Percentiles rank a stretch among this genome's conserved stretches.
phyloP scores from a whole-genome alignment of 345 rosid species.

The Clarkia xantiana region DNA sequence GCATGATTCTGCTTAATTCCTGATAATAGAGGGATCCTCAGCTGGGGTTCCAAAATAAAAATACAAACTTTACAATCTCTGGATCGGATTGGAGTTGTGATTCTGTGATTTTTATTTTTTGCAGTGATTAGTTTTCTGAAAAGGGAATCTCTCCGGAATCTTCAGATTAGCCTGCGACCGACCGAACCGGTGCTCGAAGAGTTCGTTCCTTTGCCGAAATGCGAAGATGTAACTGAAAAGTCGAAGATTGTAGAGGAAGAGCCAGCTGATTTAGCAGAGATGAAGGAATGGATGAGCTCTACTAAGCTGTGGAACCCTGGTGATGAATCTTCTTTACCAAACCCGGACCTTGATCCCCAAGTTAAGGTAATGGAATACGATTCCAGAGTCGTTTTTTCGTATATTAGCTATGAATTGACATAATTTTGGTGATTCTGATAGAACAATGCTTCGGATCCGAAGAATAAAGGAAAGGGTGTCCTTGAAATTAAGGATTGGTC shows the following conservation, averaged over 20 bases:
- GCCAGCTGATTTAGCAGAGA: conserved; percentile 35
- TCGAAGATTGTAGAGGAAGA: conserved; percentile 7
- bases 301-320: conserved; percentile 50
- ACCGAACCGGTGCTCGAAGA: conserved; percentile 53
- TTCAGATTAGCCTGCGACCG: conserved; percentile 17
- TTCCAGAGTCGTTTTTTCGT: background rate
- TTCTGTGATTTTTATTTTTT: conserved; percentile 11
- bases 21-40: no score
- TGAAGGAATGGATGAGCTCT: conserved; percentile 58
- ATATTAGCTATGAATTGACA: background rate
- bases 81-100: no score
- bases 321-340: conserved; percentile 14
- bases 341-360: conserved; percentile 28
- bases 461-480: no score
- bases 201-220: conserved; percentile 49
- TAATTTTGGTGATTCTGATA: conserved; percentile 2
- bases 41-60: no score
- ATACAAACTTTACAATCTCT: no score
- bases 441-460: no score
- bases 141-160: conserved; percentile 25
- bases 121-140: conserved; percentile 55
- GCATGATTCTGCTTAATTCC: no score
- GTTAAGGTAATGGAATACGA: conserved; percentile 11
- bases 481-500: no score
- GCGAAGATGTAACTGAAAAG: conserved; percentile 12